Base-by-base conservation (phyloP, 2,329 filamentous ascomycete genomes). In the Nakataea oryzae region DNA sequence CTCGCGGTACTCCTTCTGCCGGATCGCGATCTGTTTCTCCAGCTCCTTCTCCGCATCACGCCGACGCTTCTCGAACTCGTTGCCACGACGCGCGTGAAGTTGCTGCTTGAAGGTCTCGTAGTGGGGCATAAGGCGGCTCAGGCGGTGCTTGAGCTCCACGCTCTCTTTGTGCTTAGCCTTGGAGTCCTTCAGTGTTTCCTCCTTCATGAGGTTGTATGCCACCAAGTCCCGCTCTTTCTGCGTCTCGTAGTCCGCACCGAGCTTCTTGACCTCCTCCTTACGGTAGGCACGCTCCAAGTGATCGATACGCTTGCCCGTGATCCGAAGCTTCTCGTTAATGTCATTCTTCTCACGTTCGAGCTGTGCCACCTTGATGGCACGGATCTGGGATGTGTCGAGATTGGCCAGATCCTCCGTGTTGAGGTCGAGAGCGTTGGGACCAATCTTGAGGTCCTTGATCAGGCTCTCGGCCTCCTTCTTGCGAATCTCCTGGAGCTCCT, bases 311-410 rank as follows among this genome's bases (percentile, higher is more conserved):
- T 97, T 97, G 74, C 89, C 91, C 64, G 93, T 96, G 69, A 96
- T 86, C 70, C 92, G 88, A 61, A 97, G 85, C 73, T 90, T 91
- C 77, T 97, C 92, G 66, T 90, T 91, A 68, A 97, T 87, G 72
- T 95, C 92, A 71, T 93, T 96, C 88, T 97, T 99, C 81, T 97
- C 95, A 69, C 93, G 93, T 79, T 97, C 95, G 13, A 99, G 85
- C 76, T 96, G 93, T 64, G 91, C 89, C 63, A 99, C 85, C 82
- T 97, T 97, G 79, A 99, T 89, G 68, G 90, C 89, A 74, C 95
- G 93, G 69, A 99, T 90, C 66, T 89, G 88, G 75, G 91, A 92
- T 74, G 87, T 90, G 75, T 97, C 93, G 63, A 97, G 84, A 67
- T 90, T 90, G 65, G 95, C 88, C 62, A 97, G 81, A 69, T 97